Evolutionary conservation across 75 land plant genomes (phyloP).

Genomic region (Pinus taeda): DNA sequence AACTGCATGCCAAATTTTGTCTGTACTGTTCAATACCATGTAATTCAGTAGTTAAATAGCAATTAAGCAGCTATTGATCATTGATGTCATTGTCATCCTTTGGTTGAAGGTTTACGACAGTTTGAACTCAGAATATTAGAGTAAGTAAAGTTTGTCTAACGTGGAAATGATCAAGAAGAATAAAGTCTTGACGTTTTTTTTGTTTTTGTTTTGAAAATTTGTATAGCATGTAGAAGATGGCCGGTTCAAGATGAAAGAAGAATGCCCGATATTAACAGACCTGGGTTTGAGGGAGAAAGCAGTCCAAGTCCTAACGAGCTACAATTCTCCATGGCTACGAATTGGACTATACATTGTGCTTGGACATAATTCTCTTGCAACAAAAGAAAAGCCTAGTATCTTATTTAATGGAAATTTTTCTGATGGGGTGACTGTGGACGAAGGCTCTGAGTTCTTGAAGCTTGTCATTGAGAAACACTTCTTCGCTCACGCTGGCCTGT

Average conservation of each 20-base stretch:
- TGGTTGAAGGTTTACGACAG: background rate
- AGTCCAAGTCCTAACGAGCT: constrained; percentile 51
- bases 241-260: constrained; percentile 74
- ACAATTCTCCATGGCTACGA: constrained; percentile 71
- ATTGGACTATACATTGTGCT: constrained; percentile 72
- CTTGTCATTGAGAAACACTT: constrained; percentile 71
- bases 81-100: background rate
- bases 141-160: background rate
- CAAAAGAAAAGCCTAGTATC: constrained; percentile 10
- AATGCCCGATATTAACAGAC: constrained; percentile 74
- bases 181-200: constrained; percentile 9
- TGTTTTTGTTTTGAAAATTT: constrained; percentile 3
- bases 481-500: constrained; percentile 66
- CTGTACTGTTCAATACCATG: too few species aligned
- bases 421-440: constrained; percentile 18
- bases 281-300: constrained; percentile 72
- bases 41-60: too few species aligned
- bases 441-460: constrained; percentile 48
- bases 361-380: constrained; percentile 56
- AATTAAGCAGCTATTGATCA: too few species aligned
- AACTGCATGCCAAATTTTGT: too few species aligned
- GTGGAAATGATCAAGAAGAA: background rate
- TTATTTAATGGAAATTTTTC: background rate
- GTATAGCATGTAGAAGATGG: constrained; percentile 87
- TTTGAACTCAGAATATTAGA: background rate